Base-by-base conservation (phyloP, 441 rosid genomes). In the Kokia cookei region DNA sequence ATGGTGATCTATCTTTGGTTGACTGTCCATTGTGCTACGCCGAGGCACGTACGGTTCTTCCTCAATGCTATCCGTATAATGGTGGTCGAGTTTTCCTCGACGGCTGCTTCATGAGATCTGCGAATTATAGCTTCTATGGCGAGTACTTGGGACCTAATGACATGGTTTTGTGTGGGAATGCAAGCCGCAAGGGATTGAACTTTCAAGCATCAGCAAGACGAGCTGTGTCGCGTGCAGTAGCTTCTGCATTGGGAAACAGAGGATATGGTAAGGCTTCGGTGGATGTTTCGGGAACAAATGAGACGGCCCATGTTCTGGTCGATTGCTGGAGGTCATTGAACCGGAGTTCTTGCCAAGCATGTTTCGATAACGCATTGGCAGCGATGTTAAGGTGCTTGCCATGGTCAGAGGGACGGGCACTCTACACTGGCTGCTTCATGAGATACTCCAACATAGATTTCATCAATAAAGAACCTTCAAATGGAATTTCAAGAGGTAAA, bases 1-100 rank as follows among this genome's bases (percentile, higher is more conserved):
- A 95, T 10, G 95, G 99, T 1, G 99, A 95, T 71, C 94, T 95
- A 61, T 80, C 96, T 64, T 71, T 79, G 65, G 84, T 86, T 35
- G 99, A 95, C 73, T 95, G 99, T 73, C 93, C 88, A 4, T 80
- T 95, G 74, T 95, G 99, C 64, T 95, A 90, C 62, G 97, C 98
- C 0, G 97, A 91, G 85, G 98, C 93, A 8, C 86, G 99, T 0
- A 87, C 95, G 9, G 65, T 86, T 55, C 97, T 95, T 59, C 99
- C 99, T 0, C 89, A 95, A 74, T 95, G 99, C 83, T 95, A 85
- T 71, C 99, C 98, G 48, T 11, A 71, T 76, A 93, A 85, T 37
- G 89, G 94, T 0, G 98, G 99, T 10, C 76, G 95, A 55, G 84
- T 93, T 80, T 95, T 69, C 72, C 95, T 93, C 3, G 98, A 95